Percentiles rank a stretch among this genome's conserved stretches.
Conservation (phyloP, 176 grass and related monocot species). For the Paspalum notatum region DNA sequence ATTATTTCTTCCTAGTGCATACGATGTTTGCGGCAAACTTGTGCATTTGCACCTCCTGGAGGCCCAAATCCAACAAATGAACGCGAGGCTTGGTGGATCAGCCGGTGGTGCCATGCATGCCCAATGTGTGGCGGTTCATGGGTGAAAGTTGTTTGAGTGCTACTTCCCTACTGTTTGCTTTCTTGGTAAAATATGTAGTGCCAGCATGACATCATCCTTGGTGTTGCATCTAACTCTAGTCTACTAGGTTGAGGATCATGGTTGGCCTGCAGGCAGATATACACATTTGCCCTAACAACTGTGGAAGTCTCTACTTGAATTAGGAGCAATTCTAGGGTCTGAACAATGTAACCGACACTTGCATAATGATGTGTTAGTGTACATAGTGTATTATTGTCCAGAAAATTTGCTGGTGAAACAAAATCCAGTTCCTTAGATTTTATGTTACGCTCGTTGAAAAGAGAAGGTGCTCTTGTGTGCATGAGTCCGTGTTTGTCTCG, state of each 20-base stretch:
- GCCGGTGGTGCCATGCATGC: slow-evolving; percentile 83
- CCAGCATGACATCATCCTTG: neutral
- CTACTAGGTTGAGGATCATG: neutral
- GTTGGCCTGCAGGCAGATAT: slow-evolving; percentile 21
- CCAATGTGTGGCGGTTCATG: slow-evolving; percentile 98
- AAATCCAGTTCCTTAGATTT: too few species aligned
- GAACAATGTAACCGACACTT: neutral
- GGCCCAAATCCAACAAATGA: slow-evolving; percentile 56
- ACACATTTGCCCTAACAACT: slow-evolving; percentile 17
- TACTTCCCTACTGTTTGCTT: neutral
- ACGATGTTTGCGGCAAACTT: slow-evolving; percentile 92
- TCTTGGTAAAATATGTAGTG: slow-evolving; percentile 3
- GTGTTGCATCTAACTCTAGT: slow-evolving; percentile 7
- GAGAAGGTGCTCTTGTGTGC: too few species aligned
- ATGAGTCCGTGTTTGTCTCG: too few species aligned
- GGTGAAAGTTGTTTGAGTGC: slow-evolving; percentile 84
- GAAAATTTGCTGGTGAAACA: too few species aligned
- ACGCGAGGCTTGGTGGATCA: slow-evolving; percentile 91
- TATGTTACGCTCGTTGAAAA: too few species aligned
- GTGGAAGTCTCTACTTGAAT: slow-evolving; percentile 19
- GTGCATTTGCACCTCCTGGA: slow-evolving; percentile 79
- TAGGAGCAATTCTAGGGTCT: slow-evolving; percentile 3
- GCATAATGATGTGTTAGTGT: slow-evolving; percentile 1
- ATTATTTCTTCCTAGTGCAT: slow-evolving; percentile 68
- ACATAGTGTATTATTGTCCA: slow-evolving; percentile 23